phyloP scores from a whole-genome alignment of 1,284 basidiomycete species.

The Cystobasidiaceae sp. region DNA sequence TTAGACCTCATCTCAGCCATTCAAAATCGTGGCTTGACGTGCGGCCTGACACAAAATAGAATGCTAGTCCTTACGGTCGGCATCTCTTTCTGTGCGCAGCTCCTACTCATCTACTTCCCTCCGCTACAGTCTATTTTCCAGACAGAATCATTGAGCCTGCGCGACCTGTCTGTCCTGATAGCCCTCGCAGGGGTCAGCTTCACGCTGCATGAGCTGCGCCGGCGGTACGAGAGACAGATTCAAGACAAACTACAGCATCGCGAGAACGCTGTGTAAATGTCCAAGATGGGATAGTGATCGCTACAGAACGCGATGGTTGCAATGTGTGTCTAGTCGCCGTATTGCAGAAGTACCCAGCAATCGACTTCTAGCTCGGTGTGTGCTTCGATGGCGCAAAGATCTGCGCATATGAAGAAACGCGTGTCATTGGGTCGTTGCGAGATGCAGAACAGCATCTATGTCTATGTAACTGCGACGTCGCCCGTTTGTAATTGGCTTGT shows the following conservation, averaged over 20 bases:
- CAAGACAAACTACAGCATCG: conserved; percentile 27
- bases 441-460: too few relatives aligned
- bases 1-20: conserved; percentile 90
- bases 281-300: background rate
- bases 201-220: conserved; percentile 68
- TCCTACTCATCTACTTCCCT: conserved; percentile 82
- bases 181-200: conserved; percentile 66
- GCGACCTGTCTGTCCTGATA: conserved; percentile 69
- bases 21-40: conserved; percentile 85
- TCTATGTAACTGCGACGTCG: too few relatives aligned
- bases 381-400: too few relatives aligned
- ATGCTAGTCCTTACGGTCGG: conserved; percentile 86
- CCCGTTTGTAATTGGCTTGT: too few relatives aligned
- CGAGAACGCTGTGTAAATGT: conserved; percentile 22
- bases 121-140: conserved; percentile 89
- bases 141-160: conserved; percentile 67
- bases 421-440: too few relatives aligned
- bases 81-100: conserved; percentile 73
- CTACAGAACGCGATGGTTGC: too few relatives aligned
- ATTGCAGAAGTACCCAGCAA: too few relatives aligned
- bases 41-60: conserved; percentile 69
- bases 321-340: too few relatives aligned
- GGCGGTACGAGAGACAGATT: conserved; percentile 65
- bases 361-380: too few relatives aligned
- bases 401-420: too few relatives aligned